These are phyloP conservation scores for Backusella tuberculispora DNA, from an alignment of 192 early-diverging fungal genomes.

Conservation along the genomic window DNA sequence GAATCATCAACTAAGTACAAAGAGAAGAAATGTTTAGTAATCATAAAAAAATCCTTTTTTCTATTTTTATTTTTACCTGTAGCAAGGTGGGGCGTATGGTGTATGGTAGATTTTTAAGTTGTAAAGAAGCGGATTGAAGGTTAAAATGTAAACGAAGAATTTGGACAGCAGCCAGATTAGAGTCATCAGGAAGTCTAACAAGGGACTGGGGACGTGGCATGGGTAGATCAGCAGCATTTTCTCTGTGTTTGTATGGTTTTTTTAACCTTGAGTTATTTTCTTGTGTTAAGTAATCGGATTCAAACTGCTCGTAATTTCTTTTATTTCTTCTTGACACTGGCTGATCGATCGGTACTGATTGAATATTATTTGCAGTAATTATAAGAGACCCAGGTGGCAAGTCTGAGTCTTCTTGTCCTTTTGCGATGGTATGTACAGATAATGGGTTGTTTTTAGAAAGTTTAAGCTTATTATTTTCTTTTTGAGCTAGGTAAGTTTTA, in stretches of 20 bases:
- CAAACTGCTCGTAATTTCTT: not conserved
- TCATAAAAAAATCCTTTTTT: not conserved
- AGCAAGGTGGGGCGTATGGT: not conserved
- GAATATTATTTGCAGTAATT: not conserved
- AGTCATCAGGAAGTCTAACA: not conserved
- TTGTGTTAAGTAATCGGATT: not conserved
- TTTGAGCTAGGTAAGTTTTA: conserved; percentile 19
- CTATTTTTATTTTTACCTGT: not conserved
- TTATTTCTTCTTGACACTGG: not conserved
- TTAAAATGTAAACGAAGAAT: conserved; percentile 8
- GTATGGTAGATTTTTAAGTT: not conserved
- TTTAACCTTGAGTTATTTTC: not conserved
- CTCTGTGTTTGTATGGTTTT: not conserved
- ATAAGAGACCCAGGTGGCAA: conserved; percentile 2
- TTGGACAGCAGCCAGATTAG: conserved; percentile 8
- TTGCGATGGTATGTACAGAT: not conserved
- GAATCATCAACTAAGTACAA: not conserved
- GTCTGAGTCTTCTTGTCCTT: not conserved
- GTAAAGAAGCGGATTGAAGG: not conserved
- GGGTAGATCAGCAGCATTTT: not conserved
- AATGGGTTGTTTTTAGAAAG: not conserved
- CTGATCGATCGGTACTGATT: not conserved
- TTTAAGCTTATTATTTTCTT: not conserved
- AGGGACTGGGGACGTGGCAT: not conserved
- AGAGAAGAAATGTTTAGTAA: not conserved